Evolutionary conservation across 257 asterid genomes (phyloP).

Genomic region (Ilex aquifolium): DNA sequence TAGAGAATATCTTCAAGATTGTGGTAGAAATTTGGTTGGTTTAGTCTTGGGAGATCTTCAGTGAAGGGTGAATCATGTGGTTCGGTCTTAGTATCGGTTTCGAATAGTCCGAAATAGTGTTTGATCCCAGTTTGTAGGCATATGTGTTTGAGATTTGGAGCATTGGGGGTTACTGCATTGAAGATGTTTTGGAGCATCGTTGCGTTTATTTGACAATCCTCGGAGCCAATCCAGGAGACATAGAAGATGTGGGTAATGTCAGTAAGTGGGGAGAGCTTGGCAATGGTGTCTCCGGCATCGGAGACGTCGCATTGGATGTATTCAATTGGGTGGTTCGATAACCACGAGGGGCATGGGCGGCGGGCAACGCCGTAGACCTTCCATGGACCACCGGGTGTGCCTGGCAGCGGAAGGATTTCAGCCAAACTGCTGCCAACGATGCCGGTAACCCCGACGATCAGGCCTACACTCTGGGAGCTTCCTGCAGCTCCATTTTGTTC

Average conservation of each 20-base stretch:
- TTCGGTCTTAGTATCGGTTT: neutral
- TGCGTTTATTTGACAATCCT: neutral
- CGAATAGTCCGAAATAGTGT: neutral
- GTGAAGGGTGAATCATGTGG: neutral
- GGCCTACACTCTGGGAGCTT: neutral
- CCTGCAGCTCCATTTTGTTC: neutral
- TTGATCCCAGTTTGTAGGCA: conserved; percentile 1
- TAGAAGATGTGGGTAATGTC: conserved; percentile 2
- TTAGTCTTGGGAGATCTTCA: neutral
- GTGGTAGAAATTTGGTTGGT: conserved; percentile 1
- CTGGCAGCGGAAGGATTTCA: neutral
- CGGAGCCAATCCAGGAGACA: conserved; percentile 1
- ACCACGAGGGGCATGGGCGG: neutral
- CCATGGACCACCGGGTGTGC: neutral
- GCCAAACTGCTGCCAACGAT: neutral
- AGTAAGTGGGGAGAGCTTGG: neutral
- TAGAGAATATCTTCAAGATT: neutral
- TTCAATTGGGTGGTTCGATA: neutral
- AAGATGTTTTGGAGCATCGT: neutral
- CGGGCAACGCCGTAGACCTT: neutral
- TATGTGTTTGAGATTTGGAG: neutral
- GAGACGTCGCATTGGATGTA: conserved; percentile 6
- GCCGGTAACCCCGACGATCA: neutral
- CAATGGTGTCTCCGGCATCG: neutral
- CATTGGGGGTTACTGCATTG: neutral